Base-by-base conservation (phyloP, 176 grass and related monocot genomes). In the Eleusine coracana region DNA sequence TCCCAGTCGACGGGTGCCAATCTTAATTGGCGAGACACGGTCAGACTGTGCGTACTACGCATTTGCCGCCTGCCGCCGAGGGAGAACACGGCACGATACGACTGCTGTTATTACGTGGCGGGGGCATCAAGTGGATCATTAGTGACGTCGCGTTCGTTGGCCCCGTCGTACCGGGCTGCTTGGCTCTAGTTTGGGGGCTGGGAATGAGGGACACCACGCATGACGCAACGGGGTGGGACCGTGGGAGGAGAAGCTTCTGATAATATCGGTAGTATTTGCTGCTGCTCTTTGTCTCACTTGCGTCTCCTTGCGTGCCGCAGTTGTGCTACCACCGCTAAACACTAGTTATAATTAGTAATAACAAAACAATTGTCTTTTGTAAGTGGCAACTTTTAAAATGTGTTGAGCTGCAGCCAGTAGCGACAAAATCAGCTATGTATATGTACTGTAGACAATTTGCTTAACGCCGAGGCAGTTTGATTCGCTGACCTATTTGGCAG, bases 121-220 rank as follows among this genome's bases (percentile, higher is more conserved):
- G 64, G 68, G 46, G 0, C 25, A 27, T 52, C 82, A 66, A 65
- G 82, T 76, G 82, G 71, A 85, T 85, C 82, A 85, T 45, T 64
- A 45, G 66, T 85, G 87, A 76, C 87, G 65, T 81, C 54, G 5
- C 23, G 62, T 76, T 76, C 25, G 31, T 89, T 81, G 82, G 76
- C 70, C 52, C 49, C 17, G 41, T 37, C 31, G 31, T 34, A 34
- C 18, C 75, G 14, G 7, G 58, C 55, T 48, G 62, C 61, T 88
- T 41, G 66, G 21, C 51, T 39, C 51, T 39, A 40, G 13, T 3
- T 46, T 10, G 44, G 44, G 44, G 75, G 17, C 56, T 52, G 1
- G 1, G 2, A 12, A 49, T 58, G 48, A 56, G 44, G 21, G 60
- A 81, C 49, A 71, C 23, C 73, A 72, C 17, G 66, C 31, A 12